These are phyloP conservation scores for Trapa bicornis DNA, from an alignment of 345 rosid genomes.

Conservation along the genomic window DNA sequence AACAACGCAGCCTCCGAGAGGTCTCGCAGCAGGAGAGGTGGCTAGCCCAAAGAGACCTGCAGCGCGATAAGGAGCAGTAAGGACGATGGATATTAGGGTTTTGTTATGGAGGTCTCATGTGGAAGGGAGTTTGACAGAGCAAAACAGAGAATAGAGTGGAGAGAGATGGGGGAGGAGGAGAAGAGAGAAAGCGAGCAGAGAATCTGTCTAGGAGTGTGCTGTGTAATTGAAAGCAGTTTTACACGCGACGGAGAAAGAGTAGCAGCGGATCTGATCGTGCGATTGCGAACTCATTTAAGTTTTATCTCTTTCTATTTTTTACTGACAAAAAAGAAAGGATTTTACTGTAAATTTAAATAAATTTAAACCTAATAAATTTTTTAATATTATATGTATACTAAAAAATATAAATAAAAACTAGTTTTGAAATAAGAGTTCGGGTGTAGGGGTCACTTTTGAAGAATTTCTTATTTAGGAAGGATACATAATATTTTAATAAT, in stretches of 20 bases:
- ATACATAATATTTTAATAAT: too few species aligned
- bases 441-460: too few species aligned
- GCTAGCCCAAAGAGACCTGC: not conserved
- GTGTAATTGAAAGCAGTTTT: not conserved
- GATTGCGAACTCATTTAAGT: too few species aligned
- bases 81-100: slow-evolving; percentile 47
- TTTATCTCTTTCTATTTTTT: too few species aligned
- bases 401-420: too few species aligned
- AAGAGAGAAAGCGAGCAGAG: not conserved
- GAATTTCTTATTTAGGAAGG: too few species aligned
- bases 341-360: too few species aligned
- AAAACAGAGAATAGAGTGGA: not conserved
- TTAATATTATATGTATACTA: too few species aligned
- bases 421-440: too few species aligned
- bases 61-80: slow-evolving; percentile 11
- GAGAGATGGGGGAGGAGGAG: slow-evolving; percentile 1
- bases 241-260: not conserved
- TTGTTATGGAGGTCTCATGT: slow-evolving; percentile 42
- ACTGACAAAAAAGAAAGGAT: too few species aligned
- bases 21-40: not conserved
- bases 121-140: slow-evolving; percentile 4
- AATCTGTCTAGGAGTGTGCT: not conserved
- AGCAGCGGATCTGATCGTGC: not conserved
- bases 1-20: not conserved
- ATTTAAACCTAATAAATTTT: too few species aligned